Evolutionary conservation across 306 rosid species (phyloP).

Genomic region (Pyrus pyrifolia): DNA sequence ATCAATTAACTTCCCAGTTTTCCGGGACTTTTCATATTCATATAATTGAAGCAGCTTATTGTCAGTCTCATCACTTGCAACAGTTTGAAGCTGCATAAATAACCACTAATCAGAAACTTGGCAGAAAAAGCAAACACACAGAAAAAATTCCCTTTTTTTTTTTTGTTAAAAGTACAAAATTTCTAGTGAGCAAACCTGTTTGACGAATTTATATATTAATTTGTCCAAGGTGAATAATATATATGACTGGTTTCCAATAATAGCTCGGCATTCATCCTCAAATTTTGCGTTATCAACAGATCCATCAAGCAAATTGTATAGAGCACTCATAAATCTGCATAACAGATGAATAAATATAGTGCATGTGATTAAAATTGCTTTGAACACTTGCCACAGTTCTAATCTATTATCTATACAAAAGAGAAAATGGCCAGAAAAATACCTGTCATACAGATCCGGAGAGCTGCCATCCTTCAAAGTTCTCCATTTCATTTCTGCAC

Average conservation of each 20-base stretch:
- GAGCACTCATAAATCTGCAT: constrained; percentile 71
- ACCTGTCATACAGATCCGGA: constrained; percentile 72
- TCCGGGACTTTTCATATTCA: constrained; percentile 80
- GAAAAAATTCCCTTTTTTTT: neutral
- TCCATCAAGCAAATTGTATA: constrained; percentile 86
- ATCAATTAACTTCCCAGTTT: constrained; percentile 58
- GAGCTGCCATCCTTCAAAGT: constrained; percentile 47
- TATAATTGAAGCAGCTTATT: constrained; percentile 79
- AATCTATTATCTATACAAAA: neutral
- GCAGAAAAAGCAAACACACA: constrained; percentile 8
- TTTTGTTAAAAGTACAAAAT: neutral
- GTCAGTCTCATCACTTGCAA: constrained; percentile 75
- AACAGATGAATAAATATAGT: neutral
- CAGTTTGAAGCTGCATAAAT: constrained; percentile 75
- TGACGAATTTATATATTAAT: constrained; percentile 79
- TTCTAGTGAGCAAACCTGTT: constrained; percentile 51
- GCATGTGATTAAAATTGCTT: neutral
- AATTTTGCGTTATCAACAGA: constrained; percentile 82
- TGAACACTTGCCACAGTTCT: constrained; percentile 4
- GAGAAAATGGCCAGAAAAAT: constrained; percentile 9
- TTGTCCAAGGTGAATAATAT: constrained; percentile 91
- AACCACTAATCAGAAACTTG: constrained; percentile 21
- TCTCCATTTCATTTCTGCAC: constrained; percentile 68
- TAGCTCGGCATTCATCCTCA: constrained; percentile 97
- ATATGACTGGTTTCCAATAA: constrained; percentile 86